Base-by-base conservation (phyloP, 257 asterid genomes). In the Solanum dulcamara region DNA sequence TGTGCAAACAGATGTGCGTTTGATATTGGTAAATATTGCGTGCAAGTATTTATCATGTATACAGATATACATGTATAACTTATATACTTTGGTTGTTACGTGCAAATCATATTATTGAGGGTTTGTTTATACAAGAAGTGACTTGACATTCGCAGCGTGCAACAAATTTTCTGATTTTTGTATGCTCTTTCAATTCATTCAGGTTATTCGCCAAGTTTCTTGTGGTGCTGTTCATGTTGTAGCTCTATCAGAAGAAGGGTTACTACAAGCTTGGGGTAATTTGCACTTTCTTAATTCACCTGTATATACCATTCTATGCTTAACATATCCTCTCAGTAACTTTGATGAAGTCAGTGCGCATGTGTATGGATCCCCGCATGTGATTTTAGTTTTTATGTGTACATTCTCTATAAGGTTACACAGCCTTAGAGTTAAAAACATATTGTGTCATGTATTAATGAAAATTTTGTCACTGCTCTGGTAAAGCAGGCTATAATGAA, bases 141-240 rank as follows among this genome's bases (percentile, higher is more conserved):
- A 48, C 30, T 30, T 79, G 30, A 50, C 64, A 79, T 48, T 40
- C 7, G 0, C 64, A 79, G 17, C 18, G 28, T 1, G 2, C 64
- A 17, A 18, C 64, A 28, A 17, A 28, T 48, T 28, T 79, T 48
- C 26, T 79, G 57, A 33, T 70, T 48, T 79, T 7, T 51, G 60
- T 67, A 18, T 80, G 57, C 40, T 83, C 33, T 85, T 66, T 67
- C 83, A 64, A 59, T n/a, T 50, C 24, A 75, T 95, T 82, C 91
- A 96, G 99, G 92, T 89, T 85, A 91, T 95, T 91, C 89, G 88
- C 84, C 98, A 97, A 91, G 97, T 97, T 87, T 94, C 99, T 66
- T 95, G 99, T 90, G 99, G 99, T 72, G 97, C 99, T 89, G 98
- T 85, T 92, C 99, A 95, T 44, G 97, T 91, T 85, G 96, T 94